These are phyloP conservation scores for Lagerstroemia speciosa DNA, from an alignment of 345 rosid species.

Conservation along the genomic window DNA sequence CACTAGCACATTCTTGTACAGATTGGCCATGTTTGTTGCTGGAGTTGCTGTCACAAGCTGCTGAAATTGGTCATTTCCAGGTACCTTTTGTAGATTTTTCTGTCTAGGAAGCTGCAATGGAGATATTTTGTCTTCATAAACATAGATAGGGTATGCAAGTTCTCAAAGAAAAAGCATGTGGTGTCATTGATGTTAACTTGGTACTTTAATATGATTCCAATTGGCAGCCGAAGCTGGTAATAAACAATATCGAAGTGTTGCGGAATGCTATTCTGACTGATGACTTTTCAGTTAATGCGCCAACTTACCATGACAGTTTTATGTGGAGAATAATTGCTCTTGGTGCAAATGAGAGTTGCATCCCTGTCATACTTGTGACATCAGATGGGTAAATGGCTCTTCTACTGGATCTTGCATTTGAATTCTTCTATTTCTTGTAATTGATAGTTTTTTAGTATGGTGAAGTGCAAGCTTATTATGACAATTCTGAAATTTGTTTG, in stretches of 20 bases:
- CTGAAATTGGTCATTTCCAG: constrained; percentile 84
- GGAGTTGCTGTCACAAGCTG: constrained; percentile 88
- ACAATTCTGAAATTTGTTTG: not conserved
- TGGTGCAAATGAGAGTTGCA: constrained; percentile 71
- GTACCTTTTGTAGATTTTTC: constrained; percentile 22
- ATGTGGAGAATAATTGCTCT: constrained; percentile 80
- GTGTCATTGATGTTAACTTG: not conserved
- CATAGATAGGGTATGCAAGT: not conserved
- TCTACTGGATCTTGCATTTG: not conserved
- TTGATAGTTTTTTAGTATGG: not conserved
- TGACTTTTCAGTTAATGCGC: constrained; percentile 45
- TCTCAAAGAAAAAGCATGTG: not conserved
- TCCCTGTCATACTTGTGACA: constrained; percentile 75
- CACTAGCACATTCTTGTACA: constrained; percentile 71
- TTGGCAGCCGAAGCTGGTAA: constrained; percentile 92
- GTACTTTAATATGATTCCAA: not conserved
- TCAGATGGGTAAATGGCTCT: constrained; percentile 60
- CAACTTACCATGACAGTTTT: constrained; percentile 89
- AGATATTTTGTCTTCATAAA: not conserved
- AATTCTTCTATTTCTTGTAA: not conserved
- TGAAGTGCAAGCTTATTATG: not conserved
- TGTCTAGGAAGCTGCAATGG: not conserved
- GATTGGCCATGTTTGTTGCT: constrained; percentile 91
- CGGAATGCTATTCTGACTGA: constrained; percentile 55
- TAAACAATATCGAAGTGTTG: constrained; percentile 85